Percentiles rank a stretch among this genome's conserved stretches.
Evolutionary conservation across 2,329 filamentous ascomycete species (phyloP).

Genomic region (Gaeumannomyces sp.): DNA sequence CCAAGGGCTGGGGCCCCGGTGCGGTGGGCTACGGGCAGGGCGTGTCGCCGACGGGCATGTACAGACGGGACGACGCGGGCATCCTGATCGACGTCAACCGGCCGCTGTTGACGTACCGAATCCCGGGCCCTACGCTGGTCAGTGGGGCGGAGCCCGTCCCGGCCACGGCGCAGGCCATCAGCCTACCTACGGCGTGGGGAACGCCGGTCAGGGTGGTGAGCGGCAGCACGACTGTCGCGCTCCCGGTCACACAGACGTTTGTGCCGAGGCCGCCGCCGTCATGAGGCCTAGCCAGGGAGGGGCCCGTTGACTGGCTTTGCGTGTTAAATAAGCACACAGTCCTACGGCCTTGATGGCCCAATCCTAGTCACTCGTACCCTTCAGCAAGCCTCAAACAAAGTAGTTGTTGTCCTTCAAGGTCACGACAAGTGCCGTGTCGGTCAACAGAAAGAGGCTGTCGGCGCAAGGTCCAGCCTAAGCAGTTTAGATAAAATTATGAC

Average conservation of each 20-base stretch:
- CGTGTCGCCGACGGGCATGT: conserved; percentile 19
- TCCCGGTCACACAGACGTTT: not conserved
- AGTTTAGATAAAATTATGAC: too few relatives aligned
- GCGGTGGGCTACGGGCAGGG: conserved; percentile 12
- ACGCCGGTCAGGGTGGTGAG: conserved; percentile 20
- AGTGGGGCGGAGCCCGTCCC: conserved; percentile 20
- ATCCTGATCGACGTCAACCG: conserved; percentile 20
- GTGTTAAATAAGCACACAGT: not conserved
- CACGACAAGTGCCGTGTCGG: too few relatives aligned
- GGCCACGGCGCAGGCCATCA: conserved; percentile 17
- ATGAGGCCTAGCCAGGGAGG: not conserved
- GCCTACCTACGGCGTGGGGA: conserved; percentile 15
- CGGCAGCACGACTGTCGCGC: not conserved
- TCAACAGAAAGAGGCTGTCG: too few relatives aligned
- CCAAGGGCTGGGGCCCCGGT: not conserved
- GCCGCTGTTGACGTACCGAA: conserved; percentile 18
- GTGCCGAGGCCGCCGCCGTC: not conserved
- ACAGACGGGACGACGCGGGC: conserved; percentile 19
- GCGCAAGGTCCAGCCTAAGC: too few relatives aligned
- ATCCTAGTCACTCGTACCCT: too few relatives aligned
- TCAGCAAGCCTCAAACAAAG: too few relatives aligned
- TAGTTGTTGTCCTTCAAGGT: too few relatives aligned
- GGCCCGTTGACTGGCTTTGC: not conserved
- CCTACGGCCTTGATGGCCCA: too few relatives aligned
- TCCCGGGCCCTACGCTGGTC: conserved; percentile 23